Percentiles rank a stretch among this genome's conserved stretches.
Conservation (phyloP, 768 basidiomycete genomes). For the Rhizopogon rudus region DNA sequence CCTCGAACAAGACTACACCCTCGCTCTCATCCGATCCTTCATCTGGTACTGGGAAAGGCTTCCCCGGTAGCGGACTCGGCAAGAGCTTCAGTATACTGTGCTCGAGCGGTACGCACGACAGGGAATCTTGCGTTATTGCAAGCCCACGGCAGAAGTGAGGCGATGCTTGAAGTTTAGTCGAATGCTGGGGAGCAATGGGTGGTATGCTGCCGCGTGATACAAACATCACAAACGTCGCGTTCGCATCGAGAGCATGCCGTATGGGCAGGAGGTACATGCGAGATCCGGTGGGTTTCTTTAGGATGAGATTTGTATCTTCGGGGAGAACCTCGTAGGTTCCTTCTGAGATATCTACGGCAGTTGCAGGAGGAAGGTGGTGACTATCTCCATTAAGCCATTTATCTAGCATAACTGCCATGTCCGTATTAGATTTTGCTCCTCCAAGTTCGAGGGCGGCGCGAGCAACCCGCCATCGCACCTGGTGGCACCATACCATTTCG, state of each 20-base stretch:
- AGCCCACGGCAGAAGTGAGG: slow-evolving; percentile 41
- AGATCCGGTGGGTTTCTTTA: slow-evolving; percentile 38
- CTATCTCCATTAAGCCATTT: slow-evolving; percentile 64
- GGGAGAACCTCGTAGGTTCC: slow-evolving; percentile 34
- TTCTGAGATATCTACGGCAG: slow-evolving; percentile 7
- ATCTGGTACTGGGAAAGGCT: slow-evolving; percentile 58
- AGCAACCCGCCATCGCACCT: slow-evolving; percentile 87
- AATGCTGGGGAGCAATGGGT: slow-evolving; percentile 45
- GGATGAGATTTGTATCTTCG: slow-evolving; percentile 31
- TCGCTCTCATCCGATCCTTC: slow-evolving; percentile 75
- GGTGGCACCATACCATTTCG: slow-evolving; percentile 99
- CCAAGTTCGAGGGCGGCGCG: slow-evolving; percentile 71
- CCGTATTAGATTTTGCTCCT: slow-evolving; percentile 16
- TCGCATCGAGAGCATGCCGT: slow-evolving; percentile 1
- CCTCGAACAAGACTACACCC: slow-evolving; percentile 63
- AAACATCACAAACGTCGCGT: slow-evolving; percentile 44
- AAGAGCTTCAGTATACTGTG: slow-evolving; percentile 55
- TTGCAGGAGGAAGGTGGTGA: slow-evolving; percentile 34
- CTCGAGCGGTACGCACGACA: slow-evolving; percentile 34
- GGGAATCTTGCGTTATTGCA: slow-evolving; percentile 1
- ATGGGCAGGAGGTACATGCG: slow-evolving; percentile 49
- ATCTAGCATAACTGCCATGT: slow-evolving; percentile 41
- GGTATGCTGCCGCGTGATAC: slow-evolving; percentile 56
- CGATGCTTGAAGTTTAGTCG: slow-evolving; percentile 39
- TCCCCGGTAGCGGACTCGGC: slow-evolving; percentile 51